Base-by-base conservation (phyloP, 2,329 filamentous ascomycete species). In the Madurella mycetomatis region DNA sequence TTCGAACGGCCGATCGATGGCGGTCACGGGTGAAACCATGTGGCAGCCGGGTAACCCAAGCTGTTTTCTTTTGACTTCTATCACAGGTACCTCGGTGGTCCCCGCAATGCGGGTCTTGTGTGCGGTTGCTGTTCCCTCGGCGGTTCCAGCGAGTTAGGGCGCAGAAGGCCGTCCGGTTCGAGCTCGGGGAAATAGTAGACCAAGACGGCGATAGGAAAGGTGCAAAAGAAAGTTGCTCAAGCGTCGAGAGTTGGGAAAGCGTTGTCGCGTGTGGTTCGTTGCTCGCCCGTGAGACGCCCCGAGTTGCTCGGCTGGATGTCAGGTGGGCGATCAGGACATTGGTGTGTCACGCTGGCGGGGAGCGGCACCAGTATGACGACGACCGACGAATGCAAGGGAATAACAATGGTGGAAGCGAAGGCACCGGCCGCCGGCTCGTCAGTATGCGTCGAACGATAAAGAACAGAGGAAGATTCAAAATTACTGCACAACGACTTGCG, bases 271-370 rank as follows among this genome's bases (percentile, higher is more conserved):
- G 41, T 57, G 44, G 44, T 30, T 55, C 37, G 49, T 45, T 40
- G 30, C n/a, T 41, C 12, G 37, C 40, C 48, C 41, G 51, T 51
- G 48, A 43, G 41, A 51, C 40, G 5, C 44, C 49, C 4, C 25
- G 7, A 25, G 25, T 4, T 42, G 8, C 44, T 42, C n/a, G 31
- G 34, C 17, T 37, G 41, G 37, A 51, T 39, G 51, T 49, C 47
- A 45, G 53, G 47, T 19, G 56, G 41, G 47, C 42, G 49, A 55
- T 58, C 56, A 50, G 47, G 47, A 19, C 30, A 45, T 47, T 15
- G 49, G 55, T 19, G 51, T 54, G 55, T 54, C 47, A 54, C 52
- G 58, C 34, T 55, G 49, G 50, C 52, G 55, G 47, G 52, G 50
- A 42, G 46, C 18, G 47, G 41, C 37, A 53, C 41, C 44, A 48